Evolutionary conservation across 305 asterid species (phyloP).

Genomic region (Fraxinus latifolia): DNA sequence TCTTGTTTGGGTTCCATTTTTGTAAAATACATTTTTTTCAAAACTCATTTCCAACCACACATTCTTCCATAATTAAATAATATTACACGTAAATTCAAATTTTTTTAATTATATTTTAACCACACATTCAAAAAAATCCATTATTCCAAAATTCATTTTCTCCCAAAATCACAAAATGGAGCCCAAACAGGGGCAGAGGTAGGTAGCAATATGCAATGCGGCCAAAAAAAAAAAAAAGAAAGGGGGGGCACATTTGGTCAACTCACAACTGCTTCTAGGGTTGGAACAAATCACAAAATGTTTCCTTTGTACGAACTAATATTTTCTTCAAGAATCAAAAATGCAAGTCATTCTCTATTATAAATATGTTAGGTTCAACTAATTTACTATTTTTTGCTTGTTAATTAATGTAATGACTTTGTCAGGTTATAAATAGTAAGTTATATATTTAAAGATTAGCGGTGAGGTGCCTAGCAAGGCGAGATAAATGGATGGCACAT

Average conservation of each 20-base stretch:
- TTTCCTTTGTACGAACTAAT: background rate
- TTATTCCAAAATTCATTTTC: no score
- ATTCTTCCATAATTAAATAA: no score
- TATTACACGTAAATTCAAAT: background rate
- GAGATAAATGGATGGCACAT: background rate
- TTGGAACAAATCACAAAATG: background rate
- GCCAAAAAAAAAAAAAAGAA: background rate
- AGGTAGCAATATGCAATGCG: background rate
- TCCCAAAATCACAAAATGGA: no score
- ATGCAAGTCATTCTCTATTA: background rate
- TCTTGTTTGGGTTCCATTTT: background rate
- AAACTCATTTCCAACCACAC: background rate
- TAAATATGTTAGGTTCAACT: background rate
- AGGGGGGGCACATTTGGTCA: background rate
- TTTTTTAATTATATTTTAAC: no score
- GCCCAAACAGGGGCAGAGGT: no score
- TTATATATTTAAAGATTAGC: background rate
- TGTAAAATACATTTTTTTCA: no score
- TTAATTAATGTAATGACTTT: background rate
- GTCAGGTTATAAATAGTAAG: slow-evolving; percentile 12
- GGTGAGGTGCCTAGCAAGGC: background rate
- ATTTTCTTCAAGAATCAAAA: background rate
- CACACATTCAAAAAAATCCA: background rate
- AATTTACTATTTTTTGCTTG: slow-evolving; percentile 5
- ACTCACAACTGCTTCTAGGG: background rate